Conservation (phyloP, 2,329 filamentous ascomycete species). For the Phialemonium atrogriseum region DNA sequence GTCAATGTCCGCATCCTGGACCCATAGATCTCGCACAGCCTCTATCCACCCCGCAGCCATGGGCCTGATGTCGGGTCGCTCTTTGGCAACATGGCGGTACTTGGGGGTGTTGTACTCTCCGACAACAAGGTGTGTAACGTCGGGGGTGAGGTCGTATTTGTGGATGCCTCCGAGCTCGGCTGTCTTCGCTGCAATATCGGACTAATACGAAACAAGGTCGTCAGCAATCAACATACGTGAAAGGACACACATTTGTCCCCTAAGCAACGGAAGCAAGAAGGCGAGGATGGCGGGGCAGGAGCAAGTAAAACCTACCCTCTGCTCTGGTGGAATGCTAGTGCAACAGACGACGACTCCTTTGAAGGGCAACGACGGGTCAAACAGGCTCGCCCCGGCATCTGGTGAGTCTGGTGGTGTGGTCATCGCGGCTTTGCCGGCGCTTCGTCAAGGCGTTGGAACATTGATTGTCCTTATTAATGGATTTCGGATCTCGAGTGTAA, state of each 20-base stretch:
- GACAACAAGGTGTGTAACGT: slow-evolving; percentile 90
- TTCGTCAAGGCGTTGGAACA: too few relatives aligned
- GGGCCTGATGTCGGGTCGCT: slow-evolving; percentile 76
- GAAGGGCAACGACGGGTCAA: slow-evolving; percentile 57
- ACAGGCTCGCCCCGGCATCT: slow-evolving; percentile 9
- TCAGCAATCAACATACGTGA: too few relatives aligned
- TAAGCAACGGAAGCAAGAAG: slow-evolving; percentile 3
- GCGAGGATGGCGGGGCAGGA: too few relatives aligned
- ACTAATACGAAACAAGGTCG: slow-evolving; percentile 21
- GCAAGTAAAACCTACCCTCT: slow-evolving; percentile 61
- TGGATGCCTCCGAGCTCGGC: slow-evolving; percentile 78
- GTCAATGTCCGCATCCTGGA: slow-evolving; percentile 67
- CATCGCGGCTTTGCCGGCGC: slow-evolving; percentile 11
- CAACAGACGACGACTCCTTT: slow-evolving; percentile 74
- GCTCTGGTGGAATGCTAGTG: slow-evolving; percentile 73
- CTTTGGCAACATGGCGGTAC: slow-evolving; percentile 89
- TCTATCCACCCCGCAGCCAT: slow-evolving; percentile 81
- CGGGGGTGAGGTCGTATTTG: slow-evolving; percentile 87
- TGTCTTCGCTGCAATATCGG: slow-evolving; percentile 54
- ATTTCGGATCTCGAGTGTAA: too few relatives aligned
- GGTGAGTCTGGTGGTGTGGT: slow-evolving; percentile 13
- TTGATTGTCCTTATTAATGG: too few relatives aligned
- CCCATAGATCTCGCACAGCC: slow-evolving; percentile 71
- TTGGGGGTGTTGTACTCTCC: slow-evolving; percentile 86
- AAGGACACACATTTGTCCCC: too few relatives aligned